These are phyloP conservation scores for Globisporangium takayamanum DNA, from an alignment of 352 stramenopile genomes.

Conservation along the genomic window DNA sequence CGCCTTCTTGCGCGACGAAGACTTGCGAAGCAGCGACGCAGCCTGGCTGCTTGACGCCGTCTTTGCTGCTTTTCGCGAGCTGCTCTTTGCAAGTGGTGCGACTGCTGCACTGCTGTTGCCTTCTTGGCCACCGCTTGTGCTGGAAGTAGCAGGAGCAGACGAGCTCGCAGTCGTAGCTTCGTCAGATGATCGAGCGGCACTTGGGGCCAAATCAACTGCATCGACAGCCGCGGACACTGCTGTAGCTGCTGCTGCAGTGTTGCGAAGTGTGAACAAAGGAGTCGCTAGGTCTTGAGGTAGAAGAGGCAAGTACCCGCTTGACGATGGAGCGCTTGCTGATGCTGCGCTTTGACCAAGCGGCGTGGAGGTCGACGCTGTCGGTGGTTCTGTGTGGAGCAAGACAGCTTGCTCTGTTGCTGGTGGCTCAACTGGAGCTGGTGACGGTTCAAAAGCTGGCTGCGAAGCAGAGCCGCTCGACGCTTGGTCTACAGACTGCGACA, in stretches of 20 bases:
- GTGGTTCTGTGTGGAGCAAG: too few relatives aligned
- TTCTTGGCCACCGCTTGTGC: too few relatives aligned
- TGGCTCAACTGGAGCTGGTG: too few relatives aligned
- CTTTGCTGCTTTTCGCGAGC: slow-evolving; percentile 2
- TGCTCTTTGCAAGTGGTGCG: slow-evolving; percentile 3
- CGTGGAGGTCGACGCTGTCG: too few relatives aligned
- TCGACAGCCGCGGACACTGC: too few relatives aligned
- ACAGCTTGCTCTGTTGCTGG: too few relatives aligned
- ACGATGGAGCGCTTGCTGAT: background rate
- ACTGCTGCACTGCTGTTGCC: background rate
- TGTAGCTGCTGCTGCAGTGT: too few relatives aligned
- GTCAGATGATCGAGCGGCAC: background rate
- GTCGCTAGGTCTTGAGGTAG: background rate
- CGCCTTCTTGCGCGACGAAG: background rate
- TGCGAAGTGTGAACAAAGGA: too few relatives aligned
- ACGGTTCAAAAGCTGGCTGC: too few relatives aligned
- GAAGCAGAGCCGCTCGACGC: too few relatives aligned
- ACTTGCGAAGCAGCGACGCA: background rate
- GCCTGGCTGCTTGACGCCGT: background rate
- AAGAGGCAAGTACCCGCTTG: background rate
- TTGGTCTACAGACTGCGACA: too few relatives aligned
- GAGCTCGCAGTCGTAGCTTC: background rate
- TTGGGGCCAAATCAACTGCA: too few relatives aligned
- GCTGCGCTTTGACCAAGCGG: background rate
- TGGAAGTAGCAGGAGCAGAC: background rate